Base-by-base conservation (phyloP, 768 basidiomycete species). In the Hericium alpestre region DNA sequence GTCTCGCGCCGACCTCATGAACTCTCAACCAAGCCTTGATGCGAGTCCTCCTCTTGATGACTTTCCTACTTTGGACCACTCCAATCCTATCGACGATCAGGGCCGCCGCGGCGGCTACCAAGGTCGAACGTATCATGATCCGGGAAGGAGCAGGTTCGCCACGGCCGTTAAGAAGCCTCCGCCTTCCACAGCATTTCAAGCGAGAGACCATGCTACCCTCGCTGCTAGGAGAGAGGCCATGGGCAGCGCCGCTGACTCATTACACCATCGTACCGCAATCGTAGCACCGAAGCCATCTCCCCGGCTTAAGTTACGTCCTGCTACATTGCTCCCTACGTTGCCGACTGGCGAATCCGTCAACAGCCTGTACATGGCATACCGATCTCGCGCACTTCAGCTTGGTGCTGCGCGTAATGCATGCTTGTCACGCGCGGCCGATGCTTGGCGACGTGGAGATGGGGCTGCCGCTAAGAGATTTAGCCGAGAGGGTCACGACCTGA, bases 391-490 rank as follows among this genome's bases (percentile, higher is more conserved):
- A 23, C 77, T 98, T 57, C 89, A 96, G 65, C 83, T 97, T 22
- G 96, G 95, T 52, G 89, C 92, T 1, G 91, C 91, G 37, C 78
- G 96, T 39, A 98, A 98, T 64, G 92, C 92, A 15, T 96, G 91
- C 69, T 77, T 99, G 25, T 91, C 91, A 1, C 83, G 93, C 47
- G 96, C 96, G 12, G 95, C 96, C 2, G 93, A 96, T 65, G 93
- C 94, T 3, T 99, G 93, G 90, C 79, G 91, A 55, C 79, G 92
- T 2, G 94, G 95, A 1, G 96, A 99, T 63, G 95, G 95, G 2
- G 93, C 94, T 0, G 87, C 90, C 0, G 96, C 96, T 39, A 96
- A 97, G 71, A 77, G 92, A 50, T 98, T 95, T 73, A 90, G 87
- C 60, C 76, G 90, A 43, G 94, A 98, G 66, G 96, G 93, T 1